Evolutionary conservation across 768 basidiomycete genomes (phyloP).

Genomic region (Podaxis sp.): DNA sequence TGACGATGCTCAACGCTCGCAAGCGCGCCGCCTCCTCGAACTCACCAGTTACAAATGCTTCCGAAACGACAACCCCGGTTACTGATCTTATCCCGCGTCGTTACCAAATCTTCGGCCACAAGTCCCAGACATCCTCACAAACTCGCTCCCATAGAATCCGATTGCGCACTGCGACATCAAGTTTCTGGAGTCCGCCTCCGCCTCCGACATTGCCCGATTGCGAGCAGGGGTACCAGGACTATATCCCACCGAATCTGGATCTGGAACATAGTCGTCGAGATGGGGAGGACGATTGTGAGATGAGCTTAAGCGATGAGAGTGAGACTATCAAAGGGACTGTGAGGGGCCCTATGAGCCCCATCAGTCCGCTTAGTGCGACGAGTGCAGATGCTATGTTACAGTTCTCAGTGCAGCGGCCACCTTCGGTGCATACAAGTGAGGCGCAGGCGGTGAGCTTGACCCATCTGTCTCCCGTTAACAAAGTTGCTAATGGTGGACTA

Average conservation of each 20-base stretch:
- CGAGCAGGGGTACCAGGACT: conserved; percentile 5
- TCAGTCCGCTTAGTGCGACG: neutral
- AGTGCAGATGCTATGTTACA: neutral
- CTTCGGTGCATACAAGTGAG: neutral
- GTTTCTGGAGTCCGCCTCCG: conserved; percentile 24
- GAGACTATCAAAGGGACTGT: conserved; percentile 5
- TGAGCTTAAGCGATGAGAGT: conserved; percentile 14
- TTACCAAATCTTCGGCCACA: neutral
- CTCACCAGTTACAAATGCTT: neutral
- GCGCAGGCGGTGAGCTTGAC: neutral
- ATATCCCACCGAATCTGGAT: conserved; percentile 2
- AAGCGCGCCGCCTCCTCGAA: conserved; percentile 20
- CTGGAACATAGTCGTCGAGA: neutral
- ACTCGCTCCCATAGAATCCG: conserved; percentile 12
- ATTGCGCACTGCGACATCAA: conserved; percentile 17
- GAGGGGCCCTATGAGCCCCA: neutral
- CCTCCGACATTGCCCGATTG: conserved; percentile 3
- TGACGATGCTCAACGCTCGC: conserved; percentile 46
- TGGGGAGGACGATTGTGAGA: neutral
- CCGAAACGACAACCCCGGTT: neutral
- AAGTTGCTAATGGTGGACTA: neutral
- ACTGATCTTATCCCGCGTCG: conserved; percentile 1
- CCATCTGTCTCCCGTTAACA: neutral
- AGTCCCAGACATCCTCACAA: conserved; percentile 8
- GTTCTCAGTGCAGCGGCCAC: neutral